Conservation (phyloP, 2,329 filamentous ascomycete species). For the Corynespora cassiicola region DNA sequence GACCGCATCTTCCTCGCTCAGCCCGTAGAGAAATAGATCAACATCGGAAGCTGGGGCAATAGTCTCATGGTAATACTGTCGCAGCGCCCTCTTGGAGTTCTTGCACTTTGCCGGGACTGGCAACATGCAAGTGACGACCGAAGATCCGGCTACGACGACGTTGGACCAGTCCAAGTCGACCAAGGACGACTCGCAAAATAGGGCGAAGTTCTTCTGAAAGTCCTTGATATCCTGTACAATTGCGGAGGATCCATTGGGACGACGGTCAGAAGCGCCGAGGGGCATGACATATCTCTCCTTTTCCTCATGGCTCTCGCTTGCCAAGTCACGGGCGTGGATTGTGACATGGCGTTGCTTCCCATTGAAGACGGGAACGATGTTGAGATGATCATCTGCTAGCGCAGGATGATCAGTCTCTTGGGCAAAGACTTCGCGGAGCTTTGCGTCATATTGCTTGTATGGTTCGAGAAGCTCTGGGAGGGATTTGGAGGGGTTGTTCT, state of each 20-base stretch:
- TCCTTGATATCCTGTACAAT: conserved; percentile 71
- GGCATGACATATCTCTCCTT: conserved; percentile 73
- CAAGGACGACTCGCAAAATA: conserved; percentile 82
- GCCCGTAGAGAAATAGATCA: conserved; percentile 82
- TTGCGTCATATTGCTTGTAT: conserved; percentile 71
- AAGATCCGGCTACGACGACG: conserved; percentile 80
- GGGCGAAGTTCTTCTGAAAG: conserved; percentile 78
- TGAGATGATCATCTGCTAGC: conserved; percentile 64
- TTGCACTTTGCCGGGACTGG: conserved; percentile 63
- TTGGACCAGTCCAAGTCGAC: conserved; percentile 82
- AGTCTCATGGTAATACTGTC: conserved; percentile 77
- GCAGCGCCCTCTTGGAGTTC: conserved; percentile 48
- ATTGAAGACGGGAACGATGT: conserved; percentile 71
- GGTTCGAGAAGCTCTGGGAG: conserved; percentile 68
- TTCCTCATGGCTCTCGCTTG: conserved; percentile 64
- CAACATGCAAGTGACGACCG: conserved; percentile 79
- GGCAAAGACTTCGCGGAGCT: conserved; percentile 71
- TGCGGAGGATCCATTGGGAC: conserved; percentile 68
- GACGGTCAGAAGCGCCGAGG: conserved; percentile 67
- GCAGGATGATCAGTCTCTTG: conserved; percentile 68
- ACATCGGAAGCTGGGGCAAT: conserved; percentile 86
- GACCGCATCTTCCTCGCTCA: conserved; percentile 77
- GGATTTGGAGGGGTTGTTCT: conserved; percentile 59
- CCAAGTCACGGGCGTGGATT: conserved; percentile 67
- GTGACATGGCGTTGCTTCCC: conserved; percentile 61